phyloP scores from a whole-genome alignment of 352 stramenopile genomes.

The Phytophthora fragariaefolia region DNA sequence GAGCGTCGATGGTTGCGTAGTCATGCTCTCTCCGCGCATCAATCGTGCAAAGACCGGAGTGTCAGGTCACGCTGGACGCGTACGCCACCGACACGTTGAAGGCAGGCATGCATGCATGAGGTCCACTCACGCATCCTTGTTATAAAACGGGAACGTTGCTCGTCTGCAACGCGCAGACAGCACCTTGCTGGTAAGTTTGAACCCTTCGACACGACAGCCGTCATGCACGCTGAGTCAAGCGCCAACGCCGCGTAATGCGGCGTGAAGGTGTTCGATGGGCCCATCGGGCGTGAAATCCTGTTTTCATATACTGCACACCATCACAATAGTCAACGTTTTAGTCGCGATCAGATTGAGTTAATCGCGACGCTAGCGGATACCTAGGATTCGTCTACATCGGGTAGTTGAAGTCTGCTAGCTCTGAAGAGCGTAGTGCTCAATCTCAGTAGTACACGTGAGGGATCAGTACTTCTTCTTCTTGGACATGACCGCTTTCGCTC shows the following conservation, averaged over 20 bases:
- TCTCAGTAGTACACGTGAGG: no score
- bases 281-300: no score
- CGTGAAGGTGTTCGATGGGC: neutral
- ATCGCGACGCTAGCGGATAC: neutral
- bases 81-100: conserved; percentile 9
- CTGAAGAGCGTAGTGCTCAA: neutral
- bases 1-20: conserved; percentile 11
- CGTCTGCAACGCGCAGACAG: conserved; percentile 30
- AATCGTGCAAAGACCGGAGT: conserved; percentile 19
- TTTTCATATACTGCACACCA: no score
- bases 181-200: conserved; percentile 20
- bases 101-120: conserved; percentile 18
- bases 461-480: conserved; percentile 59
- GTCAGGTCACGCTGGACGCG: neutral
- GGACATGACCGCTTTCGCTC: conserved; percentile 26
- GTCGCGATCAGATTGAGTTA: neutral
- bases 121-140: conserved; percentile 23
- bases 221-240: neutral
- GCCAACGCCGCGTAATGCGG: neutral
- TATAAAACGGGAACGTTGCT: conserved; percentile 30
- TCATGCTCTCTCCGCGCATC: conserved; percentile 18
- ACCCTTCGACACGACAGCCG: conserved; percentile 12
- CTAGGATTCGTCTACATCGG: neutral
- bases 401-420: neutral
- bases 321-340: neutral